These are phyloP conservation scores for Conticribra weissflogii DNA, from an alignment of 108 stramenopile species.

Conservation along the genomic window DNA sequence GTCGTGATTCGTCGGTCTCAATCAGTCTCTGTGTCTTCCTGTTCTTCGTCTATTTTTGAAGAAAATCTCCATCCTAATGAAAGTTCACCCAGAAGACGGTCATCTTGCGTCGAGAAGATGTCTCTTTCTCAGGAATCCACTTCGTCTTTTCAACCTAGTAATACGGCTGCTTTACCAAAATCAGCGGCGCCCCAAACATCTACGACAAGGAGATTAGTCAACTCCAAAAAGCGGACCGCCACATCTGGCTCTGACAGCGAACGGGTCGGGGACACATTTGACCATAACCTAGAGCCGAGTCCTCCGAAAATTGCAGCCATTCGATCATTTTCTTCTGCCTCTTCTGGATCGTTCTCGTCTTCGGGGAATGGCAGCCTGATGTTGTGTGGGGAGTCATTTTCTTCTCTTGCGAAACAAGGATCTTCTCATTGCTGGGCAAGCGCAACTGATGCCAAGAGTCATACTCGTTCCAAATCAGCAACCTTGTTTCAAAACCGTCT, in stretches of 20 bases:
- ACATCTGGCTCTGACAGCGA: neutral
- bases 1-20: slow-evolving; percentile 9
- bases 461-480: neutral
- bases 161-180: neutral
- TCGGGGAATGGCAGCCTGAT: neutral
- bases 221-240: slow-evolving; percentile 35
- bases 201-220: neutral
- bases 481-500: neutral
- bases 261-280: neutral
- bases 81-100: neutral
- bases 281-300: slow-evolving; percentile 14
- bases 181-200: neutral
- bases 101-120: slow-evolving; percentile 3
- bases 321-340: slow-evolving; percentile 8
- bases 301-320: slow-evolving; percentile 31
- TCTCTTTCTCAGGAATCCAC: neutral
- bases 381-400: too few relatives aligned
- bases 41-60: slow-evolving; percentile 8
- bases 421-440: slow-evolving; percentile 1
- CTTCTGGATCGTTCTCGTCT: neutral
- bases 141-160: too few relatives aligned
- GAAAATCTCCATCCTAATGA: slow-evolving; percentile 48
- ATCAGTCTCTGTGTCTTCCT: neutral
- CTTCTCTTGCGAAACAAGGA: neutral
- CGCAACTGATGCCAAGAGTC: too few relatives aligned